Evolutionary conservation across 2,329 filamentous ascomycete species (phyloP).

Genomic region (Phyllosticta paracitricarpa): DNA sequence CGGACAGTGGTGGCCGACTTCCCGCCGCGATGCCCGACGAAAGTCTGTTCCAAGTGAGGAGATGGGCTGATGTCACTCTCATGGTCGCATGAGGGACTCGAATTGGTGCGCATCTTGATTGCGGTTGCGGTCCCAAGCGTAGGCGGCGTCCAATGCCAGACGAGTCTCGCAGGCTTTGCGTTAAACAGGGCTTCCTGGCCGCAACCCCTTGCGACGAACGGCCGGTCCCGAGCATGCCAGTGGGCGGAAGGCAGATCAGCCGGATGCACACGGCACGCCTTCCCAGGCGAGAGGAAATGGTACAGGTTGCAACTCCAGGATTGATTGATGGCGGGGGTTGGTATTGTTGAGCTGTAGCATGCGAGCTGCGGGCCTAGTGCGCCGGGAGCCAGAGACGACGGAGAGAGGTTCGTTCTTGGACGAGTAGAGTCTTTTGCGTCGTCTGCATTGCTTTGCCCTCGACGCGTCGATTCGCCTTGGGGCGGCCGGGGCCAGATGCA

Average conservation of each 20-base stretch:
- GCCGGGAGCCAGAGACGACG: background rate
- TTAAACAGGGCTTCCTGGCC: conserved; percentile 2
- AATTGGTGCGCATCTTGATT: background rate
- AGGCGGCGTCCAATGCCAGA: background rate
- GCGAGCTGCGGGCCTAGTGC: background rate
- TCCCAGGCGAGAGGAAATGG: conserved; percentile 2
- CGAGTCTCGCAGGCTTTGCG: conserved; percentile 5
- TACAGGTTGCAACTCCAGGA: background rate
- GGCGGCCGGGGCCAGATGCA: conserved; percentile 4
- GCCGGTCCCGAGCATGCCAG: conserved; percentile 10
- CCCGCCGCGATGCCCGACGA: background rate
- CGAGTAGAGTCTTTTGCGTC: background rate
- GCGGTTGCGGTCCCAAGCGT: background rate
- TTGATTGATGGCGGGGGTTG: background rate
- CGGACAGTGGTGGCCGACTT: background rate
- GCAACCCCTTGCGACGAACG: conserved; percentile 6
- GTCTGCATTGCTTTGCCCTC: conserved; percentile 2
- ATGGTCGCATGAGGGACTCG: background rate
- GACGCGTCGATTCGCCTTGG: conserved; percentile 1
- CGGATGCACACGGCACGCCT: conserved; percentile 10
- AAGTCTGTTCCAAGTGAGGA: background rate
- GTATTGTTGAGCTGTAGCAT: background rate
- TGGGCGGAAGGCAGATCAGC: conserved; percentile 10
- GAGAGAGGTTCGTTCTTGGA: background rate
- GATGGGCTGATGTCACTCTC: background rate